Conservation (phyloP, 1,284 basidiomycete species). For the Ceratobasidium theobromae region DNA sequence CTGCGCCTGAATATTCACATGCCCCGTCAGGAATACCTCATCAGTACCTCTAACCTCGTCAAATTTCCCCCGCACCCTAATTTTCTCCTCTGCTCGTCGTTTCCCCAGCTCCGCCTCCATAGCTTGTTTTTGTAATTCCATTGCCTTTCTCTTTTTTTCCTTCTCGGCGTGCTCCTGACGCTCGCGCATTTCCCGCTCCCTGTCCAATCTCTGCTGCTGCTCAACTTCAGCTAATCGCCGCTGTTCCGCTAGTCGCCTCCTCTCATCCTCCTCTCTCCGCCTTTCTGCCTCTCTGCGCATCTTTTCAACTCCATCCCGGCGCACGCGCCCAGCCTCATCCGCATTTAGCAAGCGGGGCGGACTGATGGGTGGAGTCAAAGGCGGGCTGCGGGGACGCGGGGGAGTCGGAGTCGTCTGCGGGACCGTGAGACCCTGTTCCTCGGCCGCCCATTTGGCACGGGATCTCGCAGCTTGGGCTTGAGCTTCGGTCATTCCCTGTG, state of each 20-base stretch:
- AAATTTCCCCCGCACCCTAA: slow-evolving; percentile 30
- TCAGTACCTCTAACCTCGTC: slow-evolving; percentile 35
- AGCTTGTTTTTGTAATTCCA: not conserved
- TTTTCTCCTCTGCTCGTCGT: slow-evolving; percentile 25
- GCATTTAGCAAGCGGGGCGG: slow-evolving; percentile 16
- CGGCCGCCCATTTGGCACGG: slow-evolving; percentile 33
- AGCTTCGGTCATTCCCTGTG: slow-evolving; percentile 26
- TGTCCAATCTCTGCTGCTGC: slow-evolving; percentile 11
- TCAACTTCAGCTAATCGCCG: slow-evolving; percentile 21
- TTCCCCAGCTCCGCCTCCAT: slow-evolving; percentile 25
- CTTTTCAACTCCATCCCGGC: slow-evolving; percentile 26
- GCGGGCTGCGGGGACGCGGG: slow-evolving; percentile 4
- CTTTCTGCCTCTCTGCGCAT: slow-evolving; percentile 32
- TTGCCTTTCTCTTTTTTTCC: not conserved
- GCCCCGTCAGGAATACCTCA: slow-evolving; percentile 53
- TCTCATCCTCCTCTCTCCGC: slow-evolving; percentile 33
- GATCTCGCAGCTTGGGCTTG: slow-evolving; percentile 30
- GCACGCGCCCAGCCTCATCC: slow-evolving; percentile 31
- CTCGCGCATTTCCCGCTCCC: not conserved
- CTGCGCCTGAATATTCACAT: slow-evolving; percentile 64
- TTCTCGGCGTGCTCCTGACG: not conserved
- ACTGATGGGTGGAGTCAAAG: slow-evolving; percentile 8
- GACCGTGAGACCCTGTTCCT: slow-evolving; percentile 8
- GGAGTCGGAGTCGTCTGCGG: not conserved
- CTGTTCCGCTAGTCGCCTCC: slow-evolving; percentile 22